phyloP scores from a whole-genome alignment of 768 basidiomycete species.

The Gyrodon lividus region DNA sequence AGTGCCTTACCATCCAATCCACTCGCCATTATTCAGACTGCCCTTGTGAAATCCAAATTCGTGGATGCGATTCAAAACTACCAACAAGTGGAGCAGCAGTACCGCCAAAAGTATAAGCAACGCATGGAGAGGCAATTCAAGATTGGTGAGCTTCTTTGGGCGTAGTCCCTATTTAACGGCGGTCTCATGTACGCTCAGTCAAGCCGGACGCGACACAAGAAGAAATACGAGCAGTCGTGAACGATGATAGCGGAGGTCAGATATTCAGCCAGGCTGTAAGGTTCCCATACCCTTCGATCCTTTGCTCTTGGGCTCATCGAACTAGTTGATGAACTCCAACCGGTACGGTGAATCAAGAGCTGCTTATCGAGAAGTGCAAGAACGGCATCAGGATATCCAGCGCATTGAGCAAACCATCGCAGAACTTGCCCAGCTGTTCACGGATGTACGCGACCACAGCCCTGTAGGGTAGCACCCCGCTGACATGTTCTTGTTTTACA shows the following conservation, averaged over 20 bases:
- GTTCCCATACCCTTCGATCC: background rate
- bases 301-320: background rate
- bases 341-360: constrained; percentile 88
- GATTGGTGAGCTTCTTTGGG: constrained; percentile 54
- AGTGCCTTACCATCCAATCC: constrained; percentile 20
- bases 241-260: constrained; percentile 78
- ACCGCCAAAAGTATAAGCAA: constrained; percentile 75
- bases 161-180: background rate
- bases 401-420: constrained; percentile 91
- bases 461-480: background rate
- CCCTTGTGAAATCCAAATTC: constrained; percentile 71
- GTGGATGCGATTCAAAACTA: constrained; percentile 85
- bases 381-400: constrained; percentile 93
- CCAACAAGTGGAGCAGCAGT: constrained; percentile 78
- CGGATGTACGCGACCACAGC: constrained; percentile 61
- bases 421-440: constrained; percentile 93
- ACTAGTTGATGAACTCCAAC: constrained; percentile 82
- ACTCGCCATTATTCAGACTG: constrained; percentile 41
- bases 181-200: constrained; percentile 42
- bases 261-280: constrained; percentile 87
- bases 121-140: constrained; percentile 84
- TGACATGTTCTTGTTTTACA: constrained; percentile 29
- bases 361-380: constrained; percentile 96
- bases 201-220: constrained; percentile 92
- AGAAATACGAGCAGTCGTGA: constrained; percentile 83